These are phyloP conservation scores for Sugiyamaella qingdaonensis DNA, from an alignment of 805 yeast genomes.

Conservation along the genomic window DNA sequence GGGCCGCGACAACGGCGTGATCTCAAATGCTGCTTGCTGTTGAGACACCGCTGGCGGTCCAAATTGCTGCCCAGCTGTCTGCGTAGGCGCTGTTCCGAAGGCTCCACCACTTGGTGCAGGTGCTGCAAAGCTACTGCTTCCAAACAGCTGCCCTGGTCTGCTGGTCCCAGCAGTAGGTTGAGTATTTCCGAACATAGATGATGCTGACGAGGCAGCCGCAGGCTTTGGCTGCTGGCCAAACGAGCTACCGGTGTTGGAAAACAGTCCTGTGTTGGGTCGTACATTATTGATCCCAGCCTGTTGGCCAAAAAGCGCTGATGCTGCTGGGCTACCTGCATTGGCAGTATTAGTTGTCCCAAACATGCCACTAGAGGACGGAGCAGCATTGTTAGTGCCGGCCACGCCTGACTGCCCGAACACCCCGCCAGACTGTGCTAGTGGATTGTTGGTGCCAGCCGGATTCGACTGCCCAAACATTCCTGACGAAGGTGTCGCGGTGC, in stretches of 20 bases:
- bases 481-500: conserved; percentile 7
- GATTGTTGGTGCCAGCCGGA: conserved; percentile 26
- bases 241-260: neutral
- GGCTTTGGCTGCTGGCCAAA: neutral
- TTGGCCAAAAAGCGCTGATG: conserved; percentile 12
- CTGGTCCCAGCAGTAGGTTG: conserved; percentile 15
- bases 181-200: conserved; percentile 18
- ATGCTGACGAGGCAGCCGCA: neutral
- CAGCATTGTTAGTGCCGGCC: no score
- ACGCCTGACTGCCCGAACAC: no score
- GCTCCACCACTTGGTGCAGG: no score
- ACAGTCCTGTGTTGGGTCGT: neutral
- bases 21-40: conserved; percentile 10
- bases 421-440: no score
- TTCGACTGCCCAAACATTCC: conserved; percentile 16
- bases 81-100: no score
- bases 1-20: conserved; percentile 55
- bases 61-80: no score
- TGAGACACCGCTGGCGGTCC: no score
- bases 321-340: conserved; percentile 3
- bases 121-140: no score
- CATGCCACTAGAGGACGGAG: conserved; percentile 25
- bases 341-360: conserved; percentile 32
- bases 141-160: no score
- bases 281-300: neutral